A percentile compares a stretch with the other conserved stretches of the same genome.
Evolutionary conservation across 345 rosid genomes (phyloP).

Genomic region (Eucalyptus cloeziana): DNA sequence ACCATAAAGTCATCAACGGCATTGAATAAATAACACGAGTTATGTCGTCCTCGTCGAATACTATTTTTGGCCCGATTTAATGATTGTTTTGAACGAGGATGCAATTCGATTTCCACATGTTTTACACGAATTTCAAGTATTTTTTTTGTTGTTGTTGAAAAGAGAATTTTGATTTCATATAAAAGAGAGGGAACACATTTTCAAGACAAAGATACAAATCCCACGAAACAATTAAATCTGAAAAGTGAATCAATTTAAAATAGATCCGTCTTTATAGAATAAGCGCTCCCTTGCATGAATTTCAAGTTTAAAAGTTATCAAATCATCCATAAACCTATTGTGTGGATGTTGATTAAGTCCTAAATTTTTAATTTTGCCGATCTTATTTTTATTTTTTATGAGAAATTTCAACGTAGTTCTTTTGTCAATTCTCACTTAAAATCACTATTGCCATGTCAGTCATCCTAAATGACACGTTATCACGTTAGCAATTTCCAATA

Average conservation of each 20-base stretch:
- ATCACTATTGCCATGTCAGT: accelerated
- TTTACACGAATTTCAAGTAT: background rate
- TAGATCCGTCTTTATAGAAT: accelerated
- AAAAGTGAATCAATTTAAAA: too few relatives aligned
- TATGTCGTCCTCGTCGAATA: background rate
- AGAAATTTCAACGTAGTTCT: background rate
- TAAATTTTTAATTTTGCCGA: accelerated
- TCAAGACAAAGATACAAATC: too few relatives aligned
- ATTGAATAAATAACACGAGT: background rate
- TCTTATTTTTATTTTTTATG: background rate
- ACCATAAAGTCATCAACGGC: background rate
- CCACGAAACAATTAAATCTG: too few relatives aligned
- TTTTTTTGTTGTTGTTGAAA: too few relatives aligned
- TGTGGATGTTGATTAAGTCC: accelerated
- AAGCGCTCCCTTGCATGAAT: accelerated
- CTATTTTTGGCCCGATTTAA: background rate
- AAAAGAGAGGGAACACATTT: background rate
- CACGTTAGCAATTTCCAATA: accelerated
- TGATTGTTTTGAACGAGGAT: background rate
- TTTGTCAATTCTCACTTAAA: background rate
- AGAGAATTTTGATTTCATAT: background rate
- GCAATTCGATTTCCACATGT: background rate
- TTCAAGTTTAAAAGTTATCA: background rate
- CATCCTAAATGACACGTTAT: accelerated
- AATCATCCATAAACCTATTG: accelerated